Base-by-base conservation (phyloP, 2,329 filamentous ascomycete species). In the Claviceps fusiformis region DNA sequence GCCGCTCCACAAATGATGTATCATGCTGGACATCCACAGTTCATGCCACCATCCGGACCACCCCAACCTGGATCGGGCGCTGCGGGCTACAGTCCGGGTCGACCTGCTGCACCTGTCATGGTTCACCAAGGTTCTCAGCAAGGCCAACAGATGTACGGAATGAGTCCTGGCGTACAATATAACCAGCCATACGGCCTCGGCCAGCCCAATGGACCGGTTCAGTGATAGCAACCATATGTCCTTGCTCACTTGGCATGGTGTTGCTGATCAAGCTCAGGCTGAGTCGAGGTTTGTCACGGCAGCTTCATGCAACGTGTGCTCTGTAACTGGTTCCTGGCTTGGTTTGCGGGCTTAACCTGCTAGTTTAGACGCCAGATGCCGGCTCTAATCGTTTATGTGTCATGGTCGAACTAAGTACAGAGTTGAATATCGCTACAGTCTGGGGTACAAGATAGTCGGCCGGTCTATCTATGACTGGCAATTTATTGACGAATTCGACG, bases 101-200 rank as follows among this genome's bases (percentile, higher is more conserved):
- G 90, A 50, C 83, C 85, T 33, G 68, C 75, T 24, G 89, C 93
- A 13, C 85, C 89, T 2, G 89, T 95, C 84, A 97, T 97, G 92
- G 87, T 85, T 64, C 91, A 91, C 61, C 89, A 95, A 71, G 89
- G 89, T 55, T 96, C 91, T 33, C 92, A 96, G 65, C 91, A 95
- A 68, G 90, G 91, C 45, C 89, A 95, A 66, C 82, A 74, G 63
- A 81, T 75, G 72, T 91, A 80, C 75, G 86, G 80, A 59, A 88
- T 91, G 84, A 87, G 84, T 63, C 85, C 85, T 47, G 83, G 77
- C 54, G 78, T 85, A 70, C 85, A 85, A 65, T 88, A 86, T 65
- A 86, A 83, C 64, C 87, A 89, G 66, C 86, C 86, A 54, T 90
- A 86, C 69, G 75, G 77, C 57, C 80, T 82, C 37, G 86, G 86